phyloP scores from a whole-genome alignment of 495 filamentous ascomycete genomes.

The Venustampulla echinocandica region DNA sequence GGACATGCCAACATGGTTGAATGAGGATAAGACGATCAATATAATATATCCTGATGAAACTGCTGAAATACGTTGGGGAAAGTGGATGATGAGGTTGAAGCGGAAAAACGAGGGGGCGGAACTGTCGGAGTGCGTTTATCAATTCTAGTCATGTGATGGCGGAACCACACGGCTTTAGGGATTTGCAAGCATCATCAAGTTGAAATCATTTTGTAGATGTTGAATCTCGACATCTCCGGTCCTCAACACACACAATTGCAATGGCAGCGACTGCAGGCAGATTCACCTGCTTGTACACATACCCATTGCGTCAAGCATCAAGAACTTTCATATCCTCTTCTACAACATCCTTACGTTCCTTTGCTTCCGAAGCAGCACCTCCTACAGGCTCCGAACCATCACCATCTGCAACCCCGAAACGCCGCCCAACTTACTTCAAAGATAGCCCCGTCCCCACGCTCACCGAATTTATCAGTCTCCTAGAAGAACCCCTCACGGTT shows the following conservation, averaged over 20 bases:
- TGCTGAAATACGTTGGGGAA: too few species aligned
- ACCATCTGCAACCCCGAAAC: slow-evolving; percentile 28
- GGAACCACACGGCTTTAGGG: too few species aligned
- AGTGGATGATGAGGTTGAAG: too few species aligned
- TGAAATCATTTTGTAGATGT: neutral
- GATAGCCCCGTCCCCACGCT: slow-evolving; percentile 83
- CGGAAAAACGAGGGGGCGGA: too few species aligned
- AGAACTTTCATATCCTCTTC: slow-evolving; percentile 7
- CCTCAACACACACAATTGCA: neutral
- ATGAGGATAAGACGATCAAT: too few species aligned
- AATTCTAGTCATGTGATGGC: too few species aligned
- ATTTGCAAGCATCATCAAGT: too few species aligned
- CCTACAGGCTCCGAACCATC: too few species aligned
- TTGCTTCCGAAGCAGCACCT: slow-evolving; percentile 33
- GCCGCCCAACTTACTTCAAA: slow-evolving; percentile 63
- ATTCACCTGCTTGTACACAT: slow-evolving; percentile 24
- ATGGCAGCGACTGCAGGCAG: slow-evolving; percentile 28
- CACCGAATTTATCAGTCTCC: slow-evolving; percentile 60
- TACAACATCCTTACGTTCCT: slow-evolving; percentile 21
- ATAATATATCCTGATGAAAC: too few species aligned
- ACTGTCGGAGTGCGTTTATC: too few species aligned
- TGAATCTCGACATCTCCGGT: neutral
- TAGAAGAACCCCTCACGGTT: slow-evolving; percentile 33
- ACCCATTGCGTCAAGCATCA: slow-evolving; percentile 15
- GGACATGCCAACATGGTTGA: too few species aligned